Conservation (phyloP, 1,139 yeast species). For the Taiozyma sp. region DNA sequence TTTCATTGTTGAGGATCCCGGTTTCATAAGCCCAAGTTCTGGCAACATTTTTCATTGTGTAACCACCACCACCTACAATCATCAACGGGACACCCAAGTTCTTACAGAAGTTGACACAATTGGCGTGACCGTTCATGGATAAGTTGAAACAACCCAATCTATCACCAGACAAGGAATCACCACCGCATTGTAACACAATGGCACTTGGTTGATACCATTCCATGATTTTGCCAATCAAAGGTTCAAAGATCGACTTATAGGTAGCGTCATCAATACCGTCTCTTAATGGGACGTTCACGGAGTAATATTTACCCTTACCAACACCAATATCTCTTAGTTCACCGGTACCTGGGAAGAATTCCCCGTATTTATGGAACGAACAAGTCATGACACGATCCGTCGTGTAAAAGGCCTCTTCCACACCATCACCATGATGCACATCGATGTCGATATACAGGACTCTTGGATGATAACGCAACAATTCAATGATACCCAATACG, state of each 20-base stretch:
- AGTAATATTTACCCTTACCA: constrained; percentile 82
- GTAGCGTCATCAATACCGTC: constrained; percentile 93
- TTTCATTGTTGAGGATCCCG: constrained; percentile 77
- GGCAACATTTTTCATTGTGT: constrained; percentile 95
- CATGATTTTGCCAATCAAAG: constrained; percentile 74
- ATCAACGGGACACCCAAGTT: constrained; percentile 84
- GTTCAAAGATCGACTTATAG: constrained; percentile 83
- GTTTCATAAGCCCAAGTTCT: constrained; percentile 96
- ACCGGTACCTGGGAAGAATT: constrained; percentile 96
- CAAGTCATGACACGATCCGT: constrained; percentile 98
- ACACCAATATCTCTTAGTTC: constrained; percentile 85
- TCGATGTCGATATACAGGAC: constrained; percentile 96
- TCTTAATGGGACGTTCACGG: constrained; percentile 84
- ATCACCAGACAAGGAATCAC: constrained; percentile 90
- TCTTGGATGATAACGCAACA: constrained; percentile 86
- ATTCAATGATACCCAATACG: constrained; percentile 85
- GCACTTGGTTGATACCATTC: constrained; percentile 95
- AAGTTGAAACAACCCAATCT: constrained; percentile 89
- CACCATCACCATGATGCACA: constrained; percentile 98
- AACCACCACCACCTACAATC: constrained; percentile 97
- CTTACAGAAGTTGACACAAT: constrained; percentile 87
- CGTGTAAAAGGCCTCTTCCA: constrained; percentile 94
- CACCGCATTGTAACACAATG: constrained; percentile 88
- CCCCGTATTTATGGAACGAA: constrained; percentile 95
- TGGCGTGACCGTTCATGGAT: constrained; percentile 92